Base-by-base conservation (phyloP, 2,329 filamentous ascomycete species). In the Fusarium metavorans region DNA sequence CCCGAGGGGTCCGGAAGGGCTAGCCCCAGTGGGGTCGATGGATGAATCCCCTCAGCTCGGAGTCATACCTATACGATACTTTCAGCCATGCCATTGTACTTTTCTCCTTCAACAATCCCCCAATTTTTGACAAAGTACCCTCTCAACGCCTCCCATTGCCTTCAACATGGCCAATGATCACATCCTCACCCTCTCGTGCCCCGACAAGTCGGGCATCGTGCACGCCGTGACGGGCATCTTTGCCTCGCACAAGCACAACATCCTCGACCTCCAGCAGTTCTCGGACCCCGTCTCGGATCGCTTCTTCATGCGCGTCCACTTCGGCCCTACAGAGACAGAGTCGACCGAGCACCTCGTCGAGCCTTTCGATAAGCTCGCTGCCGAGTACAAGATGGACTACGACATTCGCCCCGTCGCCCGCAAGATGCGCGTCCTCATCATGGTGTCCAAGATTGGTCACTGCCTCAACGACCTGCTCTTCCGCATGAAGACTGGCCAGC, bases 271-370 rank as follows among this genome's bases (percentile, higher is more conserved):
- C 74, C 94, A 95, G 84, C 94, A 97, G 84, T 97, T 94, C 87
- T 93, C 91, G 48, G 94, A 96, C 83, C 90, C 91, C 30, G 89
- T 87, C 27, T 93, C 92, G 23, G 86, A 93, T 81, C 92, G 89
- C 67, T 97, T 97, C 87, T 97, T 97, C 86, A 96, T 97, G 94
- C 90, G 94, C 81, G 93, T 96, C 77, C 94, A 95, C 83, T 96
- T 96, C 78, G 92, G 91, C 11, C 89, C 92, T 70, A 87, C 87
- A 41, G 83, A 86, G 8, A 82, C 81, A 69, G 70, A 68, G 67
- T 87, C 84, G 70, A 89, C 86, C 58, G 86, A 86, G 23, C 83
- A 88, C 73, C 85, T 95, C 57, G 82, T 80, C 9, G 82, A 81
- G 66, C 87, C 89, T 8, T 92, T 96, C 77, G 83, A 86, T 32